These are phyloP conservation scores for Fonsecaea pugnacius DNA, from an alignment of 2,329 filamentous ascomycete species.

Conservation along the genomic window DNA sequence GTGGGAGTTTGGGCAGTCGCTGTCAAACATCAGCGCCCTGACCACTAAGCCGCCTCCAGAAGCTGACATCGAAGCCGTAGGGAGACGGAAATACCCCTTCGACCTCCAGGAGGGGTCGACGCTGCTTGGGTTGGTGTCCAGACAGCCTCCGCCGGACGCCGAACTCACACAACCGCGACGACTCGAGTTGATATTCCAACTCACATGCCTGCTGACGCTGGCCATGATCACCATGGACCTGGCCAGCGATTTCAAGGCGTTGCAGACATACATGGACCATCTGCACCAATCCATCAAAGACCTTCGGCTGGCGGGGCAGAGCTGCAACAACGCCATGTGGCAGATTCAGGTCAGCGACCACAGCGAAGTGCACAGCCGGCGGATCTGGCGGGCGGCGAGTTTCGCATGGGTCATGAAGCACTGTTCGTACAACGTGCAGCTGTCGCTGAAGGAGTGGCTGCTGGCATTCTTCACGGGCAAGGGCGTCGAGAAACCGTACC, in stretches of 20 bases:
- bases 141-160: slow-evolving; percentile 15
- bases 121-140: slow-evolving; percentile 21
- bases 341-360: slow-evolving; percentile 32
- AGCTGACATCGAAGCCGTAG: neutral
- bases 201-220: slow-evolving; percentile 29
- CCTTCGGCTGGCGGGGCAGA: slow-evolving; percentile 24
- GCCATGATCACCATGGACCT: slow-evolving; percentile 29
- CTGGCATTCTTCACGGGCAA: slow-evolving; percentile 29
- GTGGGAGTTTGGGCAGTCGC: slow-evolving; percentile 29
- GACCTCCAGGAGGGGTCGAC: slow-evolving; percentile 25
- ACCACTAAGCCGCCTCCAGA: neutral
- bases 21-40: slow-evolving; percentile 24
- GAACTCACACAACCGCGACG: slow-evolving; percentile 28
- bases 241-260: slow-evolving; percentile 24
- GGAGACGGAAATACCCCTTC: slow-evolving; percentile 23
- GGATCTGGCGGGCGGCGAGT: slow-evolving; percentile 29
- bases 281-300: slow-evolving; percentile 27
- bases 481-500: slow-evolving; percentile 20
- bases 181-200: slow-evolving; percentile 31
- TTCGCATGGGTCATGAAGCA: slow-evolving; percentile 32
- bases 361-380: slow-evolving; percentile 26
- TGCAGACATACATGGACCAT: slow-evolving; percentile 31
- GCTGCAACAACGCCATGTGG: slow-evolving; percentile 34
- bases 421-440: slow-evolving; percentile 27
- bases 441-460: slow-evolving; percentile 30